Evolutionary conservation across 257 asterid genomes (phyloP), one percentile per base, ranked within the genome.

Genomic region (Nemophila menziesii): DNA sequence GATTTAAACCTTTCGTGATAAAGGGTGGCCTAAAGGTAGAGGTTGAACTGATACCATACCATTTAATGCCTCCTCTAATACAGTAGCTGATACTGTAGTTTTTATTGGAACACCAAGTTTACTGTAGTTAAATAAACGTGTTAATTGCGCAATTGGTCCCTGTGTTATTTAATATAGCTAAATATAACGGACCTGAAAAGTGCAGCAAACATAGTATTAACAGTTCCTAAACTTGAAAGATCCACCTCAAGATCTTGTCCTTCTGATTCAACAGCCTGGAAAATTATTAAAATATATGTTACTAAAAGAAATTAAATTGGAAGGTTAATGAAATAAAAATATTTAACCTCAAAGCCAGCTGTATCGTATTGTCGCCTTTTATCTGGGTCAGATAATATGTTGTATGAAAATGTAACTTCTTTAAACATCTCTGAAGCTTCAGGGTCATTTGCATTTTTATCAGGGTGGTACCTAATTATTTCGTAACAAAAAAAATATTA

Each of bases 101-200:
- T 81, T 90, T 43, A 90, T 85, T 27, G 96, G 96, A 37, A 90
- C 96, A 49, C 99, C 94, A 11, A 90, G 94, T 63, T 90, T 90
- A 64, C 99, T 90, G 80, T 44, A n/a, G n/a, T n/a, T n/a, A n/a
- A n/a, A n/a, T n/a, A n/a, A n/a, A n/a, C n/a, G n/a, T n/a, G n/a
- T n/a, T n/a, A n/a, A n/a, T n/a, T n/a, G n/a, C n/a, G n/a, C n/a
- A n/a, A n/a, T n/a, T n/a, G n/a, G n/a, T n/a, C n/a, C n/a, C n/a
- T n/a, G n/a, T n/a, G n/a, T n/a, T n/a, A n/a, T n/a, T n/a, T n/a
- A n/a, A n/a, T n/a, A n/a, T n/a, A 42, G 44, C 52, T 40, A 22
- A 60, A 10, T 3, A 23, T 39, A 48, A 61, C 70, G 54, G 44
- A 85, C 99, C 99, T 90, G 58, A 90, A 90, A 49, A 90, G 76